phyloP scores from a whole-genome alignment of 345 rosid species.

The Stellera chamaejasme region DNA sequence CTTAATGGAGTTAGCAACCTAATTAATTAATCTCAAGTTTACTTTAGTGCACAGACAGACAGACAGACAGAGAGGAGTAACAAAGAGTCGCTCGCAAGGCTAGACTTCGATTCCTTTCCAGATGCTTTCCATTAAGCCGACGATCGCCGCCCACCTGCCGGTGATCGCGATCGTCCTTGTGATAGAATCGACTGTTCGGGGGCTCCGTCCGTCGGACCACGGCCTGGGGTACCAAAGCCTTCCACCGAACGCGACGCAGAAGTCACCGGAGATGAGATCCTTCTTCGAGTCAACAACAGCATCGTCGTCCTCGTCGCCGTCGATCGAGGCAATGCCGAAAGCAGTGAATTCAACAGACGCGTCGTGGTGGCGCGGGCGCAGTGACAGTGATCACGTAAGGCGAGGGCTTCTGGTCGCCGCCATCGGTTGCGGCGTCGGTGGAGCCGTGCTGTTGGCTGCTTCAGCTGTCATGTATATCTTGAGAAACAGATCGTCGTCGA shows the following conservation, averaged over 20 bases:
- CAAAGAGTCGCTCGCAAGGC: not conserved
- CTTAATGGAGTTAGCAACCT: not conserved
- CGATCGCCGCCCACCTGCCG: slow-evolving; percentile 2
- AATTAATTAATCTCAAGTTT: too few relatives aligned
- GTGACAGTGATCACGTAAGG: slow-evolving; percentile 29
- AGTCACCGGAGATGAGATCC: slow-evolving; percentile 48
- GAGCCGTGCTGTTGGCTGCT: slow-evolving; percentile 39
- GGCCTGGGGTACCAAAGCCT: slow-evolving; percentile 49
- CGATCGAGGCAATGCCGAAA: slow-evolving; percentile 33
- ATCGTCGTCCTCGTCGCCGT: slow-evolving; percentile 17
- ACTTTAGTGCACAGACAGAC: too few relatives aligned
- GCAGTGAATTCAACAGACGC: slow-evolving; percentile 31
- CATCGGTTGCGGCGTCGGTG: slow-evolving; percentile 54
- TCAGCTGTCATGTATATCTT: slow-evolving; percentile 35
- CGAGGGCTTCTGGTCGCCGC: slow-evolving; percentile 61
- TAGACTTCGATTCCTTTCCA: not conserved
- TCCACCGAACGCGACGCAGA: slow-evolving; percentile 19
- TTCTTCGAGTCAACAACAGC: slow-evolving; percentile 24
- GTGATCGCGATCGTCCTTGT: slow-evolving; percentile 16
- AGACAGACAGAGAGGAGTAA: too few relatives aligned
- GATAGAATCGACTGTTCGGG: slow-evolving; percentile 29
- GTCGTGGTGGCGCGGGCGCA: slow-evolving; percentile 28
- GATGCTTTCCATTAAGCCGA: not conserved
- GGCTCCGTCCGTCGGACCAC: slow-evolving; percentile 64
- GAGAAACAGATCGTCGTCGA: slow-evolving; percentile 10